Percentiles rank a stretch among this genome's conserved stretches.
phyloP scores from a whole-genome alignment of 2,329 filamentous ascomycete species.

The Aspergillus nomiae region DNA sequence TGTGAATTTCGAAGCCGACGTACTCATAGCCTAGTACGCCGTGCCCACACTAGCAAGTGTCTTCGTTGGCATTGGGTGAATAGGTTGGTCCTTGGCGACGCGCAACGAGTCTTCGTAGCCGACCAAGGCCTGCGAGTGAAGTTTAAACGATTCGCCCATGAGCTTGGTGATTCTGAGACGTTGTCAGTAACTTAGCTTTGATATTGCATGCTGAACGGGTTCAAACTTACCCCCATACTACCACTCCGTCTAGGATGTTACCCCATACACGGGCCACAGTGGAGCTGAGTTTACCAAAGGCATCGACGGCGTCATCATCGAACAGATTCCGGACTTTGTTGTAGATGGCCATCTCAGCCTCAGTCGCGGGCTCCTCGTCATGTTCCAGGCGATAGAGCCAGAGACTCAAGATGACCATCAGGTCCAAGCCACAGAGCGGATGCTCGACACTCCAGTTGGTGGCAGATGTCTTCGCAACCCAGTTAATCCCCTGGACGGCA shows the following conservation, averaged over 20 bases:
- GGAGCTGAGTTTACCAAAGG: conserved; percentile 87
- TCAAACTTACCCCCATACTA: conserved; percentile 92
- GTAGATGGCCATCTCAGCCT: conserved; percentile 46
- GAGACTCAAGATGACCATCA: conserved; percentile 95
- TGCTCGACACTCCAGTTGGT: conserved; percentile 99
- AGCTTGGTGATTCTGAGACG: conserved; percentile 62
- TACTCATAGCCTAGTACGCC: conserved; percentile 36
- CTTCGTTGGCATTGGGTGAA: conserved; percentile 47
- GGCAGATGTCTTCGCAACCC: conserved; percentile 95
- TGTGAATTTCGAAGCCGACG: background rate
- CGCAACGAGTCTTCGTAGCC: conserved; percentile 77
- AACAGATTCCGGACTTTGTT: conserved; percentile 79
- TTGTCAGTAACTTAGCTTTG: conserved; percentile 46
- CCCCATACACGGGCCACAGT: conserved; percentile 95
- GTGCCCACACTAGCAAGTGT: conserved; percentile 46
- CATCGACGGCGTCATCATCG: conserved; percentile 84
- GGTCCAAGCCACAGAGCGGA: conserved; percentile 90
- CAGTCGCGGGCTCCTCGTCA: conserved; percentile 75
- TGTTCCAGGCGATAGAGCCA: conserved; percentile 99
- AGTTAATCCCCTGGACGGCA: conserved; percentile 89
- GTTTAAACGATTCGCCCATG: conserved; percentile 97
- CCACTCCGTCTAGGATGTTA: conserved; percentile 96
- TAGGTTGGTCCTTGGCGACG: conserved; percentile 42
- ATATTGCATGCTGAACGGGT: conserved; percentile 16
- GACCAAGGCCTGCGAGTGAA: conserved; percentile 90